Conservation (phyloP, 176 grass and related monocot species). For the Phoenix dactylifera region DNA sequence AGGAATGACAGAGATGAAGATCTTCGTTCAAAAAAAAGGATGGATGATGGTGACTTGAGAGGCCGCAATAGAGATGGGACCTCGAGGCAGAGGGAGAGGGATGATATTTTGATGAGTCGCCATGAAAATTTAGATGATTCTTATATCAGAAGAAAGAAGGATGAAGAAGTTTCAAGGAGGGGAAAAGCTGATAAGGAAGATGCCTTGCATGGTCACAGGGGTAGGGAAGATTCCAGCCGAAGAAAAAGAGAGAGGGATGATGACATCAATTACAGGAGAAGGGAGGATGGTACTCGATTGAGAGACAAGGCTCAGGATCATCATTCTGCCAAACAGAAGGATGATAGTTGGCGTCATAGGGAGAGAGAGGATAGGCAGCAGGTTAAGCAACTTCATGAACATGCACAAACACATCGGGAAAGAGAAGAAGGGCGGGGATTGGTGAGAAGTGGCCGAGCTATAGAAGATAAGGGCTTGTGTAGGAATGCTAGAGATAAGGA, state of each 20-base stretch:
- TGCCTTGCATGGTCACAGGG: conserved; percentile 33
- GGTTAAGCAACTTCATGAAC: conserved; percentile 57
- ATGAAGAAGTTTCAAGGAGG: conserved; percentile 62
- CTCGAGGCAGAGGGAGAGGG: conserved; percentile 54
- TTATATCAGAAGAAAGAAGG: conserved; percentile 70
- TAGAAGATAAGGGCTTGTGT: conserved; percentile 33
- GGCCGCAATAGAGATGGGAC: conserved; percentile 15
- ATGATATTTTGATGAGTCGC: conserved; percentile 38
- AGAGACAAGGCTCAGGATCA: conserved; percentile 61
- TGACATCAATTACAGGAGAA: conserved; percentile 57
- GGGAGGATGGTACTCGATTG: conserved; percentile 42
- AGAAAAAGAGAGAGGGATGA: conserved; percentile 74
- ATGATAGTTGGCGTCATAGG: conserved; percentile 52
- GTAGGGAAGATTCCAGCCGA: conserved; percentile 55
- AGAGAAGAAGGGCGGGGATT: conserved; percentile 70
- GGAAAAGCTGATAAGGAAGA: conserved; percentile 69
- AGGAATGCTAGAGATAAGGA: conserved; percentile 45
- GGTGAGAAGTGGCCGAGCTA: conserved; percentile 32
- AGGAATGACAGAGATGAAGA: conserved; percentile 62
- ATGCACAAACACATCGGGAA: conserved; percentile 23
- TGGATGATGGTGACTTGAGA: conserved; percentile 76
- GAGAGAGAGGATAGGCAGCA: conserved; percentile 85
- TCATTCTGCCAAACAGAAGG: conserved; percentile 40
- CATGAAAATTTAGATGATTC: conserved; percentile 57
- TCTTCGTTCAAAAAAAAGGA: conserved; percentile 50